A percentile compares a stretch with the other conserved stretches of the same genome.
Conservation (phyloP, 805 yeast genomes). For the Torulaspora quercuum region DNA sequence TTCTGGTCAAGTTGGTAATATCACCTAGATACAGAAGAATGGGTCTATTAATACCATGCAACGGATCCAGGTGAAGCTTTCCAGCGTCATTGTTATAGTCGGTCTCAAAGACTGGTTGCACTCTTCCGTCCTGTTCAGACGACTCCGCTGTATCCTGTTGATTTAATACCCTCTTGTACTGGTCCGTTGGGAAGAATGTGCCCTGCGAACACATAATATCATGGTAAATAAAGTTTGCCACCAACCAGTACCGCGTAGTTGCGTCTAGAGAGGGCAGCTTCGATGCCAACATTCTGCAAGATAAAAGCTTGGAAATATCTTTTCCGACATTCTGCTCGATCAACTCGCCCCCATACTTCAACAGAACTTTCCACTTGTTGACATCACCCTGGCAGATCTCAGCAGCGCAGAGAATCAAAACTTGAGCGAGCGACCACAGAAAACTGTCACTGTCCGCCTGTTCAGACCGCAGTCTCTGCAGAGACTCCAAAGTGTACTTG, state of each 20-base stretch:
- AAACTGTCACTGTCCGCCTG: constrained; percentile 8
- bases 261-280: constrained; percentile 15
- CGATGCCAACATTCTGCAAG: constrained; percentile 47
- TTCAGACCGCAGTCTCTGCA: constrained; percentile 16
- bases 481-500: constrained; percentile 22
- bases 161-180: constrained; percentile 53
- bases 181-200: constrained; percentile 59
- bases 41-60: constrained; percentile 69
- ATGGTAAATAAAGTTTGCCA: constrained; percentile 77
- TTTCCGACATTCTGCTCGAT: constrained; percentile 63
- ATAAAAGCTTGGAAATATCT: constrained; percentile 37
- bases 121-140: constrained; percentile 1
- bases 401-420: constrained; percentile 69
- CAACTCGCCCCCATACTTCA: constrained; percentile 62
- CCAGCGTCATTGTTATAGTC: constrained; percentile 1
- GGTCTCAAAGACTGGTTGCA: too few species aligned
- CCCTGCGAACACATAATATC: constrained; percentile 68
- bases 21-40: constrained; percentile 66
- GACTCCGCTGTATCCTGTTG: constrained; percentile 4
- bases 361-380: constrained; percentile 64
- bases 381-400: constrained; percentile 83
- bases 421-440: constrained; percentile 48
- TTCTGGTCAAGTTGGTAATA: constrained; percentile 57
- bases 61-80: constrained; percentile 57
- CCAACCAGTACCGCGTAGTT: constrained; percentile 55